Base-by-base conservation (phyloP, 1,139 yeast species). In the Sugiyamaella japonica region DNA sequence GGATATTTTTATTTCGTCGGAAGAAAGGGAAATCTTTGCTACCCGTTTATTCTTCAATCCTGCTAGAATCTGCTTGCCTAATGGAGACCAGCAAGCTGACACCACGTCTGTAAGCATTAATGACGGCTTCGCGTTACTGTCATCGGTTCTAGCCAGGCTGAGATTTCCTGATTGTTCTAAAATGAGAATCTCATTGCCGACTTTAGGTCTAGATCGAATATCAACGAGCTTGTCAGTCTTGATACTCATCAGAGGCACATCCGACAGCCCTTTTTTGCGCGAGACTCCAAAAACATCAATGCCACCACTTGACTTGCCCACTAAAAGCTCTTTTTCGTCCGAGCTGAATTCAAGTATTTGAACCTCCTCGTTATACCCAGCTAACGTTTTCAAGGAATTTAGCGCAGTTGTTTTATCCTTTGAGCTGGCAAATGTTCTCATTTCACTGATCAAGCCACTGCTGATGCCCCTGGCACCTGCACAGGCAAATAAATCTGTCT, bases 71-170 rank as follows among this genome's bases (percentile, higher is more conserved):
- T 70, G 70, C 48, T 69, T 68, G 9, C 74, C 75, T 48, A 60
- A 61, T 15, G 72, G 69, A 2, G 75, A 68, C 72, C 73, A 73
- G 20, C 69, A 59, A 39, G 68, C 60, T 10, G 68, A 63, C 0
- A 64, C 43, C 10, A 68, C 64, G 12, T 63, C 62, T 0, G 58
- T 15, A 7, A 38, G 23, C 2, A 52, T 28, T 7, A 41, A 12
- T 15, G 48, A 40, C 10, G 25, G 25, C 6, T 20, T 6, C 25
- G n/a, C 41, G 2, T 36, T 41, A 9, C 16, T 20, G 7, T 16
- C 39, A 40, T 48, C 40, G 15, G 45, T 48, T 15, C 36, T 39
- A 7, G 17, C 40, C 32, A 48, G 29, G 13, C 31, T 39, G 13
- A 50, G 29, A 15, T 43, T 47, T 29, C 59, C 57, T 7, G 52